phyloP scores from a whole-genome alignment of 2,329 filamentous ascomycete species.

The Aurifilum marmelostoma region DNA sequence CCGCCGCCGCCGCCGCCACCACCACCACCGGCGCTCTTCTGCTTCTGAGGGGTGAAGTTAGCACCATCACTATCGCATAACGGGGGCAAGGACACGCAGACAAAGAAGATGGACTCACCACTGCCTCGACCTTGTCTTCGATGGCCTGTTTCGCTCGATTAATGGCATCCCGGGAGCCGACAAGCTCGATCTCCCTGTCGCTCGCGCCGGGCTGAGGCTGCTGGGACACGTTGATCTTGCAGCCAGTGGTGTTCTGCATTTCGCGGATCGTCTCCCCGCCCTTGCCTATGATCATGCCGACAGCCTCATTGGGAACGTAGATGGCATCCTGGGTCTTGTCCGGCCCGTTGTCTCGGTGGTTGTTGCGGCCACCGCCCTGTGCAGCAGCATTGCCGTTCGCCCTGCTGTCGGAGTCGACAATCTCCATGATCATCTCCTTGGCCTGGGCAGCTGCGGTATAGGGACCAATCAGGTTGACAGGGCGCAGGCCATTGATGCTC shows the following conservation, averaged over 20 bases:
- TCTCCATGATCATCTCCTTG: conserved; percentile 88
- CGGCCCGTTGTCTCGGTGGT: conserved; percentile 45
- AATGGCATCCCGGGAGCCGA: conserved; percentile 78
- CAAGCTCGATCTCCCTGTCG: conserved; percentile 84
- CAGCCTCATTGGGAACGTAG: conserved; percentile 84
- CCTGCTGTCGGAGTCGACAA: conserved; percentile 87
- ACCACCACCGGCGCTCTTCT: conserved; percentile 52
- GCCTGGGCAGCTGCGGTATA: conserved; percentile 74
- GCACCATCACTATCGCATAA: conserved; percentile 19
- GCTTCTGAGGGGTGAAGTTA: conserved; percentile 47
- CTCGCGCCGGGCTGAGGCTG: conserved; percentile 76
- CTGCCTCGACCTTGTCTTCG: conserved; percentile 88
- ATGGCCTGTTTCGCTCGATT: conserved; percentile 81
- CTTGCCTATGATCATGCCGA: conserved; percentile 96
- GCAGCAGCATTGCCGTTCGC: conserved; percentile 37
- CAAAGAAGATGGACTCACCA: conserved; percentile 61
- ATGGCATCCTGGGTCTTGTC: conserved; percentile 84
- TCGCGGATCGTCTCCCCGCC: conserved; percentile 92
- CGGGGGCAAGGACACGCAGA: not conserved
- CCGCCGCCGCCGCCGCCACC: conserved; percentile 48
- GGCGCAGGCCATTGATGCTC: conserved; percentile 85
- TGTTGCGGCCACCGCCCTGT: conserved; percentile 44
- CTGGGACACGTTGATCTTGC: conserved; percentile 93
- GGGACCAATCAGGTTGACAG: conserved; percentile 87
- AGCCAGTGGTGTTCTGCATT: conserved; percentile 84